Evolutionary conservation across 2,329 filamentous ascomycete species (phyloP), one percentile per base, ranked within the genome.

Genomic region (Fonsecaea erecta): DNA sequence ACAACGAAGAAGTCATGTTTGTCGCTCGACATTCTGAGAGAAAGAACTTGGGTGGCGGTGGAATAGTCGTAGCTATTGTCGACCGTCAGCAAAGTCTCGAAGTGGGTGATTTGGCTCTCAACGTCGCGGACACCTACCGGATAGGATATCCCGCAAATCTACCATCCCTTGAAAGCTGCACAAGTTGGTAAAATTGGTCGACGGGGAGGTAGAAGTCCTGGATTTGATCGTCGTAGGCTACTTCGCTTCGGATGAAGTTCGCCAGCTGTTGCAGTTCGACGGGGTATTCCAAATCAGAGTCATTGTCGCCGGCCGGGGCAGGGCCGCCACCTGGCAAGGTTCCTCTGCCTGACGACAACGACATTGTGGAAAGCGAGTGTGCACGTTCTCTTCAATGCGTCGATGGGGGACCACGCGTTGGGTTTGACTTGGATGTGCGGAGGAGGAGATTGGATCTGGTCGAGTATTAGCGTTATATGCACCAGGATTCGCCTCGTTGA

Each of bases 61-160:
- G 58, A 60, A 60, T 60, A 60, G 58, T 60, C 58, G 58, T 60
- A 60, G 35, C 58, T 60, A 18, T 60, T 8, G 28, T 30, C 28
- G n/a, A 30, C 8, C 3, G 28, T 30, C 3, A 30, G 28, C 28
- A 4, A 30, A 12, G 43, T 30, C 46, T 43, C 9, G 2, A 35
- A 35, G 37, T n/a, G 4, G 11, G 16, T 40, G 1, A 37, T 16
- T 12, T 12, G n/a, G n/a, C n/a, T n/a, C n/a, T n/a, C n/a, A n/a
- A 30, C 3, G 37, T 40, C 14, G 16, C 7, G 37, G 3, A 34
- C 3, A 34, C 37, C 3, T 40, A 40, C 37, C 18, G n/a, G 7
- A n/a, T 1, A 8, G 5, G 9, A 3, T 2, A 14, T n/a, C 11
- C 16, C 9, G n/a, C 37, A 8, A 40, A 40, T 18, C 18, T 16